A percentile compares a stretch with the other conserved stretches of the same genome.
Evolutionary conservation across 2,329 filamentous ascomycete genomes (phyloP).

Genomic region (Colletotrichum tropicicola): DNA sequence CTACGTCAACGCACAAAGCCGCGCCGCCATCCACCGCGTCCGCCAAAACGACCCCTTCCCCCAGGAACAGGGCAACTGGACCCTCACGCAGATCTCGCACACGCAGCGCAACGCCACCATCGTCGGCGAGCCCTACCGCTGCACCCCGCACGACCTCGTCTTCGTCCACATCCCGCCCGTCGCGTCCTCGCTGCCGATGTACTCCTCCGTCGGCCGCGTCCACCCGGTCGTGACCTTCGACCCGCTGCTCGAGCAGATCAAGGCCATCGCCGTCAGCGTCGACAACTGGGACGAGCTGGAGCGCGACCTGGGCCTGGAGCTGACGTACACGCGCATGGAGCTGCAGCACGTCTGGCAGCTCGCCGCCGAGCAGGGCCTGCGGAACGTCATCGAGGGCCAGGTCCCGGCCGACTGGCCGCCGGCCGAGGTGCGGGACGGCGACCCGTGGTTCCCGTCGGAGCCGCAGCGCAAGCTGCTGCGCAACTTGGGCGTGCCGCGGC

Average conservation of each 20-base stretch:
- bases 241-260: neutral
- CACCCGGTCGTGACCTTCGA: neutral
- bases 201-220: neutral
- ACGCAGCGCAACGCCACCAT: neutral
- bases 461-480: neutral
- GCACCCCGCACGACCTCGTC: constrained; percentile 5
- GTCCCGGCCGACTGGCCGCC: neutral
- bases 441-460: neutral
- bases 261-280: neutral
- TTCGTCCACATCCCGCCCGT: neutral
- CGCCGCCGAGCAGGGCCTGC: too few species aligned
- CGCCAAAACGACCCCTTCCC: neutral
- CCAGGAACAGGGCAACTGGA: neutral
- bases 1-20: neutral
- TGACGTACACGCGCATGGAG: too few species aligned
- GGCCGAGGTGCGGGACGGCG: neutral
- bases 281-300: neutral
- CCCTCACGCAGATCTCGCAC: neutral
- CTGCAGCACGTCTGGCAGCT: too few species aligned
- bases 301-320: neutral
- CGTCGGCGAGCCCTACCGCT: constrained; percentile 6
- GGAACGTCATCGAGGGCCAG: neutral
- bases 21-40: neutral
- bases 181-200: neutral
- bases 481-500: neutral